A percentile compares a stretch with the other conserved stretches of the same genome.
Evolutionary conservation across 495 filamentous ascomycete species (phyloP).

Genomic region (Penicillium turbatum): DNA sequence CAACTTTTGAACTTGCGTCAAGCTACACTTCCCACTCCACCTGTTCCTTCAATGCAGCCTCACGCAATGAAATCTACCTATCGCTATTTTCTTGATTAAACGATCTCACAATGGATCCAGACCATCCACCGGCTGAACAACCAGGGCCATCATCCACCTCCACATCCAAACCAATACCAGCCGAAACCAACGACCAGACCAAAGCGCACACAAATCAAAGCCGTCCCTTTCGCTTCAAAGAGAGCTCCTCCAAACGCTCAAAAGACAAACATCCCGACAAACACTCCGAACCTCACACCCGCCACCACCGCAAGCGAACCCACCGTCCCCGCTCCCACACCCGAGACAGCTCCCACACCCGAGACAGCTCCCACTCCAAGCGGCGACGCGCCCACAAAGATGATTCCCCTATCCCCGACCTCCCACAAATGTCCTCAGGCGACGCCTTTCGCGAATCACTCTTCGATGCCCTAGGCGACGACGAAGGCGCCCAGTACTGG

Average conservation of each 20-base stretch:
- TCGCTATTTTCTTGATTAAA: background rate
- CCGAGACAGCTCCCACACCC: constrained; percentile 10
- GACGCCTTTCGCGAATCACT: constrained; percentile 90
- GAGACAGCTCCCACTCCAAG: constrained; percentile 10
- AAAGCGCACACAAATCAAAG: background rate
- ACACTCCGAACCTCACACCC: background rate
- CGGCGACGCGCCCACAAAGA: constrained; percentile 20
- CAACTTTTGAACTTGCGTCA: background rate
- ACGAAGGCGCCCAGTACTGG: constrained; percentile 95
- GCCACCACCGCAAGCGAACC: constrained; percentile 23
- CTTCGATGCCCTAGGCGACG: constrained; percentile 97
- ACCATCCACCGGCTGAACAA: background rate
- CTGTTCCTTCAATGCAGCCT: background rate
- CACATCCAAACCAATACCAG: background rate
- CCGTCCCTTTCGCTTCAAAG: background rate
- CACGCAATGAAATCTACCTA: background rate
- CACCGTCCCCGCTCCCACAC: constrained; percentile 14
- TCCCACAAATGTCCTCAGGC: constrained; percentile 47
- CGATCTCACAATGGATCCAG: background rate
- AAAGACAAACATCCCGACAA: constrained; percentile 1
- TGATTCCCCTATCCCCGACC: background rate
- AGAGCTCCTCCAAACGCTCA: background rate
- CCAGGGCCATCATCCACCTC: background rate
- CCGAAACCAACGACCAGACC: background rate
- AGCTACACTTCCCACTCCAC: background rate